Base-by-base conservation (phyloP, 164 flowering plant species). In the Protea cynaroides region DNA sequence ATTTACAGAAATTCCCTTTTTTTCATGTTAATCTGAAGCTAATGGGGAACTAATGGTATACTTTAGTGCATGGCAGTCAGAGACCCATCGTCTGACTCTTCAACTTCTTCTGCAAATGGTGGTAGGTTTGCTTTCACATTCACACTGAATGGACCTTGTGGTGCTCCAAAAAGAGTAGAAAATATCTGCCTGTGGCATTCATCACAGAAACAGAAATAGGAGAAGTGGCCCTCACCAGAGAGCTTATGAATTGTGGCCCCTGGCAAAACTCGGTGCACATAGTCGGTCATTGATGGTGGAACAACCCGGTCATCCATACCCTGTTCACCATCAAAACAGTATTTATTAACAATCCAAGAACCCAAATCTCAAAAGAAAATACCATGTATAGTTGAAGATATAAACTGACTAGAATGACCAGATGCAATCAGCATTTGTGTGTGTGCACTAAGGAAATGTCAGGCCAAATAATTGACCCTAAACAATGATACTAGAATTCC, bases 301-400 rank as follows among this genome's bases (percentile, higher is more conserved):
- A 80, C 88, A 44, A 84, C 91, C 54, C 15, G 63, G 65, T 93
- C 98, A 71, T 89, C 98, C 86, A 80, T 82, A 56, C 97, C 97
- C 98, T 93, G 84, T 69, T 71, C 60, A 21, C n/a, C 52, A 79
- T 17, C 5, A 22, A 12, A 54, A 71, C 29, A 36, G 34, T 3
- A 58, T 47, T 38, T 66, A 40, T 11, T 47, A n/a, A 12, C 10
- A 37, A 58, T 38, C 40, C 61, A 40, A 8, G 50, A 24, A 12
- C 10, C 24, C 46, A 9, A 40, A 9, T 40, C 1, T 40, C n/a
- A 23, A 14, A 24, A 61, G 11, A 61, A 29, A 34, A 58, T 1
- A 12, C 7, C 18, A 56, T 56, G 2, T 5, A 29, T 29, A 29
- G 34, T 29, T 29, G 34, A 29, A 29, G 5, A 2, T 29, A 2